Evolutionary conservation across 1,284 basidiomycete species (phyloP).

Genomic region (Pholiota adiposa): DNA sequence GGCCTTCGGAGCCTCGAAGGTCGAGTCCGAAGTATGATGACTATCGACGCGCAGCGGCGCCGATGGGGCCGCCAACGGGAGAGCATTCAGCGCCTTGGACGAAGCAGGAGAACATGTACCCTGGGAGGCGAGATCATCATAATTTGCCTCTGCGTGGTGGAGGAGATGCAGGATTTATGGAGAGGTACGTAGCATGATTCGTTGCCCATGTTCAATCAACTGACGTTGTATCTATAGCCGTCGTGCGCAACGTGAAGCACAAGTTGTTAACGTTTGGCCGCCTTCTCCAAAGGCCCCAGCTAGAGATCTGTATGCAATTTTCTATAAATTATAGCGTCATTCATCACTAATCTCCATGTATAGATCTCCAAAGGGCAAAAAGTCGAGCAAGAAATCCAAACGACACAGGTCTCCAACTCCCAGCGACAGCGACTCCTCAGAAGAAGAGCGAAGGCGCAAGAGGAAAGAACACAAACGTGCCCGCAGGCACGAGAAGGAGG

Average conservation of each 20-base stretch:
- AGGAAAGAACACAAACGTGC: slow-evolving; percentile 65
- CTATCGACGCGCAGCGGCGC: slow-evolving; percentile 39
- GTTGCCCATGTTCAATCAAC: background rate
- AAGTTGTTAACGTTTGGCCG: slow-evolving; percentile 80
- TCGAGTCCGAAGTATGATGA: slow-evolving; percentile 53
- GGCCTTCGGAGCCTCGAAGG: slow-evolving; percentile 31
- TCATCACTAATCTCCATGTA: background rate
- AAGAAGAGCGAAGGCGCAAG: slow-evolving; percentile 63
- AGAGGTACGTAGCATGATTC: slow-evolving; percentile 45
- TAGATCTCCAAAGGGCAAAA: slow-evolving; percentile 59
- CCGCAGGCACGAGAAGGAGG: slow-evolving; percentile 51
- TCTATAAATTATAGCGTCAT: background rate
- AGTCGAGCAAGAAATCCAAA: slow-evolving; percentile 66
- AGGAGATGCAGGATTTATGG: slow-evolving; percentile 40
- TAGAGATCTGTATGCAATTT: slow-evolving; percentile 55
- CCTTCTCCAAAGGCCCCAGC: slow-evolving; percentile 76
- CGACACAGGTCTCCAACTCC: slow-evolving; percentile 55
- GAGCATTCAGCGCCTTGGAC: slow-evolving; percentile 45
- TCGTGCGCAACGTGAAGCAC: slow-evolving; percentile 69
- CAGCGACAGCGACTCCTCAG: slow-evolving; percentile 59
- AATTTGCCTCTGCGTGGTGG: slow-evolving; percentile 35
- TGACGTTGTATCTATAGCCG: slow-evolving; percentile 55
- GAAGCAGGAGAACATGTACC: slow-evolving; percentile 56
- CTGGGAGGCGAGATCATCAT: slow-evolving; percentile 32
- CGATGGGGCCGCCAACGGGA: slow-evolving; percentile 18